phyloP scores from a whole-genome alignment of 2,329 filamentous ascomycete species.

The Teratosphaeriaceae sp. region DNA sequence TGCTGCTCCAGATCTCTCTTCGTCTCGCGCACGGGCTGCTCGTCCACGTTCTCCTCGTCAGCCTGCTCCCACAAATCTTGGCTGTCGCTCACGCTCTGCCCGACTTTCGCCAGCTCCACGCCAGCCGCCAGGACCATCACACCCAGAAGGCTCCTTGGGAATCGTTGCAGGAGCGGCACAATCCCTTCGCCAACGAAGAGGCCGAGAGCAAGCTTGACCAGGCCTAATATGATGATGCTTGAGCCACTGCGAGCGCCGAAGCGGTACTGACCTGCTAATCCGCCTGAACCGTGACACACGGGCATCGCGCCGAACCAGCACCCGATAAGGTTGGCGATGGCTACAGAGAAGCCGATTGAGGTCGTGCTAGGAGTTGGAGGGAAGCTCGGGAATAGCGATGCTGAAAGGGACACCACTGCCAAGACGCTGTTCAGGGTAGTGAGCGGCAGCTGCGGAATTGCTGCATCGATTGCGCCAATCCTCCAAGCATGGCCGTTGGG shows the following conservation, averaged over 20 bases:
- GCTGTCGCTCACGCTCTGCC: constrained; percentile 74
- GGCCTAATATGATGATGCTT: constrained; percentile 71
- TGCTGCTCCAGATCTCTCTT: constrained; percentile 59
- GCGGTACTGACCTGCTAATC: constrained; percentile 81
- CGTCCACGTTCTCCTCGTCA: constrained; percentile 25
- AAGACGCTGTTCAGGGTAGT: constrained; percentile 91
- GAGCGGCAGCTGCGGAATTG: constrained; percentile 79
- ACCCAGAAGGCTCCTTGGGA: constrained; percentile 71
- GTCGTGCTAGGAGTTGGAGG: constrained; percentile 61
- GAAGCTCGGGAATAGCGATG: constrained; percentile 61
- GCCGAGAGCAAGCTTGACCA: constrained; percentile 69
- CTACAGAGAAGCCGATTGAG: constrained; percentile 72
- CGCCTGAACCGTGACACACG: constrained; percentile 86
- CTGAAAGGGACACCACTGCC: constrained; percentile 72
- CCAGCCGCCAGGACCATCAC: constrained; percentile 88
- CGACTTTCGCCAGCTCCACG: constrained; percentile 78
- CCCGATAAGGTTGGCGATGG: constrained; percentile 72
- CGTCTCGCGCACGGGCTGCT: constrained; percentile 34
- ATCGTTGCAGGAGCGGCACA: constrained; percentile 61
- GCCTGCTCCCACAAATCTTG: constrained; percentile 46
- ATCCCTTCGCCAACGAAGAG: constrained; percentile 68
- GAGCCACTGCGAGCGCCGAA: constrained; percentile 87
- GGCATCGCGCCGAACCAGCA: constrained; percentile 96
- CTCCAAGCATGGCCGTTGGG: constrained; percentile 43
- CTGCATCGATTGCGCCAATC: constrained; percentile 56